Evolutionary conservation across 768 basidiomycete species (phyloP).

Genomic region (Rhodotorula graminis): DNA sequence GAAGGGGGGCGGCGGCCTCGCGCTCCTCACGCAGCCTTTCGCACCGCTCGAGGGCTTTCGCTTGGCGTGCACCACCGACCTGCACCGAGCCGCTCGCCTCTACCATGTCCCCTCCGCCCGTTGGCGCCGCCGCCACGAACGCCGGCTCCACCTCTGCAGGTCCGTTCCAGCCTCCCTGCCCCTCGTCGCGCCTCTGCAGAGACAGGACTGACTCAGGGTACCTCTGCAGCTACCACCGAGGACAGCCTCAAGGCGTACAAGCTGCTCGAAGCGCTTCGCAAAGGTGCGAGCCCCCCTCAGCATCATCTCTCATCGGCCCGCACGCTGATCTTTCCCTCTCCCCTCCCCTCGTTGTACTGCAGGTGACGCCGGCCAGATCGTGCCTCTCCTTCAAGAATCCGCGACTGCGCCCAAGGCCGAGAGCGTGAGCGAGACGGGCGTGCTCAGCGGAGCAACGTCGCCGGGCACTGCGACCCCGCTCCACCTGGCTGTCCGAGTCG

Average conservation of each 20-base stretch:
- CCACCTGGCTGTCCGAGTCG: constrained; percentile 37
- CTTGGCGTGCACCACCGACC: too few relatives aligned
- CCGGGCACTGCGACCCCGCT: constrained; percentile 25
- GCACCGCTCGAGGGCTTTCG: too few relatives aligned
- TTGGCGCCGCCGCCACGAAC: too few relatives aligned
- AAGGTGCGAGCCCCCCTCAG: constrained; percentile 13
- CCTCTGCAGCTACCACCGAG: neutral
- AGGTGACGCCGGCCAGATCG: constrained; percentile 42
- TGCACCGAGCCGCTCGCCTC: too few relatives aligned
- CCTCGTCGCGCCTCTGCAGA: neutral
- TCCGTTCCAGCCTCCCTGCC: neutral
- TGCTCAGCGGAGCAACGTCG: neutral
- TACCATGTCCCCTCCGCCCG: neutral
- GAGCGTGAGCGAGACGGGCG: constrained; percentile 24
- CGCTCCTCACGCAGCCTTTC: too few relatives aligned
- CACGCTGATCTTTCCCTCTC: neutral
- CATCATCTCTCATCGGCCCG: neutral
- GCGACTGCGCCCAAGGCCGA: constrained; percentile 39
- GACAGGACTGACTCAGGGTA: neutral
- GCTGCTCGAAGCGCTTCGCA: constrained; percentile 32
- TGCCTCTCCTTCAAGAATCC: constrained; percentile 45
- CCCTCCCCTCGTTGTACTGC: constrained; percentile 25
- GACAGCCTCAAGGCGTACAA: constrained; percentile 23
- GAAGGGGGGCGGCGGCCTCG: too few relatives aligned
- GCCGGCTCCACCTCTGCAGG: neutral